These are phyloP conservation scores for Paraurostyla sp. DNA, from an alignment of 73 alveolate genomes.

Conservation along the genomic window DNA sequence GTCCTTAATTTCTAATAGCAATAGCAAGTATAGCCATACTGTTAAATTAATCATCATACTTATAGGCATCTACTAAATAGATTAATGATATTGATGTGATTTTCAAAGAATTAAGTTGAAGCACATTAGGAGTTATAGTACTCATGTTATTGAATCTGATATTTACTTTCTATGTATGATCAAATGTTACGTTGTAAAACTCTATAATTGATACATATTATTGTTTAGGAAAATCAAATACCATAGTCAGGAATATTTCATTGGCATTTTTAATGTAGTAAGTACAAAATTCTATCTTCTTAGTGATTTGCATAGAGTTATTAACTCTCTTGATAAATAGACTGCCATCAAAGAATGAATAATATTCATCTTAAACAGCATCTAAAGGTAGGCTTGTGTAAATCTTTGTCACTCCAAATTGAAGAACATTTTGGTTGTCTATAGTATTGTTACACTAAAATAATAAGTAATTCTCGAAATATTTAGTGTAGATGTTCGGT, in stretches of 20 bases:
- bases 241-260: background rate
- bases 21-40: background rate
- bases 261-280: background rate
- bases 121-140: background rate
- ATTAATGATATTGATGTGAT: background rate
- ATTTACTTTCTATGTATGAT: background rate
- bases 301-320: background rate
- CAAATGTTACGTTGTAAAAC: slow-evolving; percentile 26
- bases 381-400: background rate
- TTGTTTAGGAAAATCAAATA: slow-evolving; percentile 19
- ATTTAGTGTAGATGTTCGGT: background rate
- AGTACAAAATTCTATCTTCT: background rate
- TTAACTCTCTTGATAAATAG: background rate
- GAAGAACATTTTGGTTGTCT: background rate
- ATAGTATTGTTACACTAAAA: background rate
- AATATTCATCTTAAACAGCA: background rate
- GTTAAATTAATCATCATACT: too few species aligned
- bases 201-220: background rate
- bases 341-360: background rate
- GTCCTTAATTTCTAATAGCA: slow-evolving; percentile 4
- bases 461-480: background rate
- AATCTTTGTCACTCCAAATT: background rate
- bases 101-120: slow-evolving; percentile 2
- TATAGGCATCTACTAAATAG: too few species aligned
- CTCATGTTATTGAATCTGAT: background rate